Conservation (phyloP, 768 basidiomycete genomes). For the Lyophyllum semitale region DNA sequence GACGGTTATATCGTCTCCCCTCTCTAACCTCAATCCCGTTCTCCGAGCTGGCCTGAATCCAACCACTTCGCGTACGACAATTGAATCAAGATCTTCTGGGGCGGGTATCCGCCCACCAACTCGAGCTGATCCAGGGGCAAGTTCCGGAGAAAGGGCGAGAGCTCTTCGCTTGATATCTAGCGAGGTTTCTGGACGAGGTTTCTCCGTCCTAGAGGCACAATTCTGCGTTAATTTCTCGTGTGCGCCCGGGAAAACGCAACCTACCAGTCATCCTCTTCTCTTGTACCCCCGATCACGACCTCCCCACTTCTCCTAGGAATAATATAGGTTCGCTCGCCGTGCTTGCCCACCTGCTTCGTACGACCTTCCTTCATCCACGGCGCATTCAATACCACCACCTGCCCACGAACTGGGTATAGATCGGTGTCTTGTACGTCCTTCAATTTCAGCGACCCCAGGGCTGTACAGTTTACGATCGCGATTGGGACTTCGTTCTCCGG, state of each 20-base stretch:
- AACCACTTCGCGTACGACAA: conserved; percentile 13
- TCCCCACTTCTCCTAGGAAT: conserved; percentile 18
- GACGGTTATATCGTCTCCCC: conserved; percentile 7
- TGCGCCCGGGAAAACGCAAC: neutral
- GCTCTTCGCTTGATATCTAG: conserved; percentile 16
- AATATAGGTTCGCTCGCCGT: conserved; percentile 14
- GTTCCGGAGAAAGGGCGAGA: conserved; percentile 8
- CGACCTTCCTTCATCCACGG: conserved; percentile 18
- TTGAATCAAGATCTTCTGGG: conserved; percentile 14
- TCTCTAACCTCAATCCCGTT: conserved; percentile 13
- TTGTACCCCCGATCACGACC: conserved; percentile 17
- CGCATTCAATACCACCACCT: conserved; percentile 13
- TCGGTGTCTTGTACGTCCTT: conserved; percentile 9
- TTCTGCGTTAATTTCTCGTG: neutral
- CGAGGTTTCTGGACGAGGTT: conserved; percentile 13
- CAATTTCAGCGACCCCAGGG: conserved; percentile 9
- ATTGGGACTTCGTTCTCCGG: neutral
- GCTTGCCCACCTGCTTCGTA: conserved; percentile 14
- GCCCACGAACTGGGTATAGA: conserved; percentile 14
- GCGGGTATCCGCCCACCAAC: conserved; percentile 2
- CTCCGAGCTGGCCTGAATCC: conserved; percentile 15
- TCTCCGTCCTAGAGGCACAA: conserved; percentile 4
- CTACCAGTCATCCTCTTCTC: conserved; percentile 16
- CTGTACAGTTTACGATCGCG: conserved; percentile 17
- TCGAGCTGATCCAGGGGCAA: conserved; percentile 3